phyloP scores from a whole-genome alignment of 345 rosid genomes.

The Syzygium jambos region DNA sequence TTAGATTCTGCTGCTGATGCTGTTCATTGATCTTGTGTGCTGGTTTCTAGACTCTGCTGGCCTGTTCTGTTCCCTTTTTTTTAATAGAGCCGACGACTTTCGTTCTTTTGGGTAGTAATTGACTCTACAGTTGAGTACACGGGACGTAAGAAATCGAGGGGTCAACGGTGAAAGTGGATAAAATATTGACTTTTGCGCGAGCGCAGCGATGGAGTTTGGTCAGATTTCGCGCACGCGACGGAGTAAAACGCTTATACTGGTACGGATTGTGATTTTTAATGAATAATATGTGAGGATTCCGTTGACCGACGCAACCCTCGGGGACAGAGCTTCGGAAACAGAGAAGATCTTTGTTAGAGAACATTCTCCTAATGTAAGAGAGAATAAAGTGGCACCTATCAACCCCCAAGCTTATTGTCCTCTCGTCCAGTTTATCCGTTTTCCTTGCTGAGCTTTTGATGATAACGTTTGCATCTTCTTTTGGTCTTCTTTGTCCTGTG shows the following conservation, averaged over 20 bases:
- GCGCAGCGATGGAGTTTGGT: background rate
- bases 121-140: background rate
- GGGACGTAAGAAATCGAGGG: background rate
- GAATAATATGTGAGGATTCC: background rate
- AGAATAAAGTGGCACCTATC: background rate
- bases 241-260: background rate
- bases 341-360: background rate
- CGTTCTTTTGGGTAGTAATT: background rate
- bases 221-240: background rate
- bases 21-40: background rate
- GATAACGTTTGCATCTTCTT: background rate
- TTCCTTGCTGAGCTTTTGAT: background rate
- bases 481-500: background rate
- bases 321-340: background rate
- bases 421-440: background rate
- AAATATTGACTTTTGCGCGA: background rate
- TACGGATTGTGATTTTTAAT: background rate
- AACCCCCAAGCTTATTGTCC: background rate
- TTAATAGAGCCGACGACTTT: background rate
- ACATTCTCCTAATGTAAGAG: background rate
- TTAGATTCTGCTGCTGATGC: background rate
- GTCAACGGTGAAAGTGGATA: background rate
- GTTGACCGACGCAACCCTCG: background rate
- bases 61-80: background rate
- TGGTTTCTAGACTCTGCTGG: background rate